Percentiles rank a stretch among this genome's conserved stretches.
These are phyloP conservation scores for Globisporangium alternatum DNA, from an alignment of 352 stramenopile species.

Conservation along the genomic window DNA sequence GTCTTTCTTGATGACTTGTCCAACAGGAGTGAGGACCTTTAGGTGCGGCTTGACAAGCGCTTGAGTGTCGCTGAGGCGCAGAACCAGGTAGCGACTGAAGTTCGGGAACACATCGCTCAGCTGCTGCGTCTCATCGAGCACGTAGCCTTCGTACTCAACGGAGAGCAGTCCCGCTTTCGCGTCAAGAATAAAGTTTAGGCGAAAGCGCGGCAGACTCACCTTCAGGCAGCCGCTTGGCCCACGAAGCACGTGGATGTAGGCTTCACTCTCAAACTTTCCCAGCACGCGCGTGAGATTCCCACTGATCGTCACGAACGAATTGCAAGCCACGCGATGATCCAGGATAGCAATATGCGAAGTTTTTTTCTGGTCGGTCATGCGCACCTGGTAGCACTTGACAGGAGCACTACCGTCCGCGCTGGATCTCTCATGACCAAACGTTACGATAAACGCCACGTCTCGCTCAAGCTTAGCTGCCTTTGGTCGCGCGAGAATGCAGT, in stretches of 20 bases:
- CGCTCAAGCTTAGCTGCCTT: constrained; percentile 12
- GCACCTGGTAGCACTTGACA: constrained; percentile 33
- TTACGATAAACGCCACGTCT: constrained; percentile 4
- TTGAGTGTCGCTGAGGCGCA: constrained; percentile 15
- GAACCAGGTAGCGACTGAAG: constrained; percentile 37
- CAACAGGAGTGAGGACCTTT: constrained; percentile 32
- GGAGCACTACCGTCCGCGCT: not conserved
- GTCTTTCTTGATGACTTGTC: constrained; percentile 18
- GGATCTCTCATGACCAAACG: not conserved
- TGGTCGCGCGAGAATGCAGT: constrained; percentile 37
- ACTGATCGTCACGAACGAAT: constrained; percentile 24
- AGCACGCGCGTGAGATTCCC: constrained; percentile 17
- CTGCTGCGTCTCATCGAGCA: constrained; percentile 33
- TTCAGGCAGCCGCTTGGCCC: constrained; percentile 20
- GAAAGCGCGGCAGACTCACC: constrained; percentile 39
- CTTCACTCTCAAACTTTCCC: constrained; percentile 34
- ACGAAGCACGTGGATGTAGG: constrained; percentile 30
- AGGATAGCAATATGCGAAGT: constrained; percentile 17
- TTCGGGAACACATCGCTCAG: constrained; percentile 33
- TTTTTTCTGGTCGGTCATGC: constrained; percentile 21
- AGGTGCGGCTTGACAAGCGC: constrained; percentile 19
- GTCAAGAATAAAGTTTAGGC: constrained; percentile 32
- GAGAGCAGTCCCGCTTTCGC: constrained; percentile 20
- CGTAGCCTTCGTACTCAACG: constrained; percentile 34
- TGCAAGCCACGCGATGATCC: constrained; percentile 14